Evolutionary conservation across 441 rosid genomes (phyloP), one percentile per base, ranked within the genome.

Genomic region (Gossypium gossypioides): DNA sequence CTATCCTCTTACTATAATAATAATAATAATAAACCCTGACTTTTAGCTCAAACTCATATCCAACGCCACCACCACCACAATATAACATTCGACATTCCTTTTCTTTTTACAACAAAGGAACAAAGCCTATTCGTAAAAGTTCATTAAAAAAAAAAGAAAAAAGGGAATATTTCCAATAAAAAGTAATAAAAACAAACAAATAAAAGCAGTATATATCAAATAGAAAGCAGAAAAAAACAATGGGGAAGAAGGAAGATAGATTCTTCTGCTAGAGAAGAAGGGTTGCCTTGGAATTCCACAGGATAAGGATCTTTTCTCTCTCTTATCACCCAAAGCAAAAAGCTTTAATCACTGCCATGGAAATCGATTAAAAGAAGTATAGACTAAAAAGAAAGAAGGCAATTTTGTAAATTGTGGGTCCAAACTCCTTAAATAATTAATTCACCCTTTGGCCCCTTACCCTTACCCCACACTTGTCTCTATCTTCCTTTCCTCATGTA

Each of bases 201-300:
- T 9, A 15, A 50, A 59, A 18, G 32, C 6, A 18, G 46, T 29
- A 29, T 4, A 29, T 29, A 29, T 29, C 37, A 29, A 29, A 29
- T 29, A 29, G 37, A 29, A 6, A 75, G 73, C 51, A 79, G 68
- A 18, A 52, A 56, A 73, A 64, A 76, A 76, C 46, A 65, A 48
- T 16, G 56, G 71, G 68, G 24, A 3, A 63, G 51, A 63, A 10
- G 34, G 51, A 48, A 77, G 74, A 73, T 48, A 80, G 85, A 82
- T 82, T 80, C 75, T 82, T 80, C 75, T 76, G 75, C 75, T 67
- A 68, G 73, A 75, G 74, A 76, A 72, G 72, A 72, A 80, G 80
- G 76, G 69, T 56, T 46, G 73, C 83, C 80, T 63, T 75, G 71
- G 74, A 69, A 70, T 65, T 76, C 70, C 71, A 72, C 58, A 71